phyloP scores from a whole-genome alignment of 176 grass and related monocot genomes.

The Lolium perenne region DNA sequence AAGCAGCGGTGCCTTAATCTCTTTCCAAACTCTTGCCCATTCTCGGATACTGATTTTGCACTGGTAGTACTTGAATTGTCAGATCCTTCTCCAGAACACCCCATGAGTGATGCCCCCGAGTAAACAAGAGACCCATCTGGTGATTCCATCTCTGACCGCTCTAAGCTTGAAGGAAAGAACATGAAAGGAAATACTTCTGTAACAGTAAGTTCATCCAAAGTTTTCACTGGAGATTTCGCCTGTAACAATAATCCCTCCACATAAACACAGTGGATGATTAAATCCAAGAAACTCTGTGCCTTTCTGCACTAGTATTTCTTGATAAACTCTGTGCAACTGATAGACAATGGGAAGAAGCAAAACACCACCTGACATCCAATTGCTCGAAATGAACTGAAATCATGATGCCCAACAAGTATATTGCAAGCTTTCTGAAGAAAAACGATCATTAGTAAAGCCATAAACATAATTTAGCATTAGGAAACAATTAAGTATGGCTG shows the following conservation, averaged over 20 bases:
- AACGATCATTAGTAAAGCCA: conserved; percentile 28
- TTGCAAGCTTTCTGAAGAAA: conserved; percentile 84
- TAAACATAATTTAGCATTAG: conserved; percentile 24
- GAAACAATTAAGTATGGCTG: conserved; percentile 32
- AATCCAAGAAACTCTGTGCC: conserved; percentile 12
- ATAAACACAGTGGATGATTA: conserved; percentile 18
- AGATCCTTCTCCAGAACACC: conserved; percentile 56
- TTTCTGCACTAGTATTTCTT: conserved; percentile 36
- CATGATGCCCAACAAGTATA: conserved; percentile 81
- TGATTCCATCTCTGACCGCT: conserved; percentile 66
- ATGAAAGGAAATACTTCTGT: conserved; percentile 84
- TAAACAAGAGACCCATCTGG: conserved; percentile 62
- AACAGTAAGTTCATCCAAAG: conserved; percentile 88
- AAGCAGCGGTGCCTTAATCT: conserved; percentile 76
- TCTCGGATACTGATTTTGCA: conserved; percentile 44
- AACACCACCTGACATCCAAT: conserved; percentile 84
- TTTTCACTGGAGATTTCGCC: conserved; percentile 93
- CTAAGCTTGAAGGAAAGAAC: conserved; percentile 83
- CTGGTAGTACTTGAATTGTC: conserved; percentile 36
- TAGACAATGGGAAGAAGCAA: conserved; percentile 42
- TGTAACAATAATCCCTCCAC: conserved; percentile 48
- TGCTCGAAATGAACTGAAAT: conserved; percentile 99
- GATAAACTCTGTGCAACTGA: conserved; percentile 29
- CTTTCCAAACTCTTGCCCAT: conserved; percentile 65
- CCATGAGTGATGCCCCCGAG: conserved; percentile 49